These are phyloP conservation scores for Microdochium trichocladiopsis DNA, from an alignment of 2,329 filamentous ascomycete species.

Conservation along the genomic window DNA sequence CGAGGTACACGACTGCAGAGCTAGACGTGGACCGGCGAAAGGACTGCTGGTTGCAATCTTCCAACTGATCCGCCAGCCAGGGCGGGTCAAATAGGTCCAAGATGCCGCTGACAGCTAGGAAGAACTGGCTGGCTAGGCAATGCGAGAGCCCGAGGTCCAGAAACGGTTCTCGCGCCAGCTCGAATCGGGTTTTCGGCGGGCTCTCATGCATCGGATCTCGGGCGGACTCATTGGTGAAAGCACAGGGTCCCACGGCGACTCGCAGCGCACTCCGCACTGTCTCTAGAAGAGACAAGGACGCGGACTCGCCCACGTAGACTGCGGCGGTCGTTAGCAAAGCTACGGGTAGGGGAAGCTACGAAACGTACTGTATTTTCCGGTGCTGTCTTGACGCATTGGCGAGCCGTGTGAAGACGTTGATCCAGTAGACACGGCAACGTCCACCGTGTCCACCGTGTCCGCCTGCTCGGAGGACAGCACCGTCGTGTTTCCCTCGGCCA, in stretches of 20 bases:
- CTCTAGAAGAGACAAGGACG: not conserved
- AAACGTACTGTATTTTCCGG: not conserved
- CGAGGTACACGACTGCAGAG: conserved; percentile 14
- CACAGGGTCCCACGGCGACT: conserved; percentile 17
- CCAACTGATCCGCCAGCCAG: conserved; percentile 13
- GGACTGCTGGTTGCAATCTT: conserved; percentile 3
- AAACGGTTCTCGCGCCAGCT: conserved; percentile 4
- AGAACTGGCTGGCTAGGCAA: conserved; percentile 12
- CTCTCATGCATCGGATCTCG: conserved; percentile 20
- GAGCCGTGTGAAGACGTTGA: not conserved
- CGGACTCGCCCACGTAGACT: not conserved
- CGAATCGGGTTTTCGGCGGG: conserved; percentile 14
- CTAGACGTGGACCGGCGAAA: not conserved
- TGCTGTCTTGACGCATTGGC: not conserved
- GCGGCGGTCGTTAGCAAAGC: not conserved
- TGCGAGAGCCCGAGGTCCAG: not conserved
- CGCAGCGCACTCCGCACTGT: not conserved
- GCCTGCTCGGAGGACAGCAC: not conserved
- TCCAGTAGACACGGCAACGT: not conserved
- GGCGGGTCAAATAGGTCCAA: conserved; percentile 23
- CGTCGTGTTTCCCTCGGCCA: not conserved
- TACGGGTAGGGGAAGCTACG: not conserved
- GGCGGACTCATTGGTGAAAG: conserved; percentile 25
- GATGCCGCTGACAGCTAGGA: conserved; percentile 16
- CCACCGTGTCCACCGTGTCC: not conserved